These are phyloP conservation scores for Acanthamoeba royreba DNA, from an alignment of 208 protist species.

Conservation along the genomic window DNA sequence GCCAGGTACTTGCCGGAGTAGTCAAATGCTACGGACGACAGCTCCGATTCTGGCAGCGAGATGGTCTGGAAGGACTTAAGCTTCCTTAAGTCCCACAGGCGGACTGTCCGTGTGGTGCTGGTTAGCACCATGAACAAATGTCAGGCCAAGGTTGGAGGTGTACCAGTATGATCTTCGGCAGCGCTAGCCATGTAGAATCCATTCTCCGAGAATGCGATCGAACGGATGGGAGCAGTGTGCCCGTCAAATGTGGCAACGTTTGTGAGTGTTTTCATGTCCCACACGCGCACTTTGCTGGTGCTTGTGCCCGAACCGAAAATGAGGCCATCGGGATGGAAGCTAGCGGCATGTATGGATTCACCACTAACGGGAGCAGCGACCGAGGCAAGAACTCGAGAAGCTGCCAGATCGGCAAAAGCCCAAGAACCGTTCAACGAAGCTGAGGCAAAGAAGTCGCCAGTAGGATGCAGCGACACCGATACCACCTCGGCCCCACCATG, in stretches of 20 bases:
- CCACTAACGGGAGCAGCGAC: background rate
- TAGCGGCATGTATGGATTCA: background rate
- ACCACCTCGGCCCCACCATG: constrained; percentile 52
- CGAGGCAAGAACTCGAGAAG: background rate
- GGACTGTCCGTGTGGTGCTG: background rate
- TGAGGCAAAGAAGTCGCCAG: constrained; percentile 74
- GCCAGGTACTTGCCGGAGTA: constrained; percentile 67
- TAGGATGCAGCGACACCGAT: constrained; percentile 72
- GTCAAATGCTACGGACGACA: constrained; percentile 59
- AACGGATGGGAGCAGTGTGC: constrained; percentile 66
- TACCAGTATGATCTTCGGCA: constrained; percentile 77
- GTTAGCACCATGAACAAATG: background rate
- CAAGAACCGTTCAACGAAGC: constrained; percentile 69
- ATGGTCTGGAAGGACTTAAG: constrained; percentile 78
- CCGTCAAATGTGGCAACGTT: constrained; percentile 82
- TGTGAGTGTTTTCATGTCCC: constrained; percentile 86
- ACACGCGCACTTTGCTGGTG: constrained; percentile 80
- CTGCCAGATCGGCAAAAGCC: constrained; percentile 77
- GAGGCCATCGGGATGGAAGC: constrained; percentile 62
- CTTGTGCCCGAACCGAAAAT: constrained; percentile 76
- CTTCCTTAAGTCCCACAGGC: constrained; percentile 96
- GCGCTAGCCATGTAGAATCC: constrained; percentile 87
- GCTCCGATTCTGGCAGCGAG: background rate
- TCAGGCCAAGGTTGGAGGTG: background rate
- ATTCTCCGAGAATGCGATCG: constrained; percentile 82